Evolutionary conservation across 352 stramenopile species (phyloP), one percentile per base, ranked within the genome.

Genomic region (Globisporangium parvum): DNA sequence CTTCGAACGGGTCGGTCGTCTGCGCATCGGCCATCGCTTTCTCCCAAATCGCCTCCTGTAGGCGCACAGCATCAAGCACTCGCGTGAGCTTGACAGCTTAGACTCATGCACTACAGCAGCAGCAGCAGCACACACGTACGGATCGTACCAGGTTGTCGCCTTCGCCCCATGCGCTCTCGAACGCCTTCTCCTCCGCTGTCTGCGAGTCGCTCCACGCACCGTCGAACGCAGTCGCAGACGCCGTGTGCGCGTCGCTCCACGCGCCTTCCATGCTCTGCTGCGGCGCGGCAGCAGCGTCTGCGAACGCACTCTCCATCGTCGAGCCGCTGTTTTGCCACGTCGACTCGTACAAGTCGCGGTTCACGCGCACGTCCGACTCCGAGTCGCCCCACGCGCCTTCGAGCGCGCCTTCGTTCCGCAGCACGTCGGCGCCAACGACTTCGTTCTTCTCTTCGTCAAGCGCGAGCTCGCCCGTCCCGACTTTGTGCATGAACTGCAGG

Each of bases 401-500:
- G 31, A 91, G 63, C 21, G 70, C 75, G 1, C 75, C 74, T 56
- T 88, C 80, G 20, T 64, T 59, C 14, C 72, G 70, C 1, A 77
- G 53, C 18, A 50, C 49, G 18, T 61, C 70, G 21, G 31, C 5
- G 31, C 70, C 67, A 18, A 70, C 67, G 40, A 91, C 82, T 37
- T 70, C 67, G 54, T 93, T 93, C 59, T 85, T 85, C 47, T 80
- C 77, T 53, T 94, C 85, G 57, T 91, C 74, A 10, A 94, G 70
- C 59, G 87, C 77, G 6, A 91, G 75, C 62, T 88, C 70, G 33
- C 85, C 85, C 6, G 62, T 66, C 50, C 78, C 75, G 37, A 94
- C 75, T 58, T 92, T 71, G 55, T 91, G 78, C 82, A 94, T 91
- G 51, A 94, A 94, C 60, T 91, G 67, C 46, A 92, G 67, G 55